phyloP scores from a whole-genome alignment of 73 alveolate genomes.

The Paramecium octaurelia region DNA sequence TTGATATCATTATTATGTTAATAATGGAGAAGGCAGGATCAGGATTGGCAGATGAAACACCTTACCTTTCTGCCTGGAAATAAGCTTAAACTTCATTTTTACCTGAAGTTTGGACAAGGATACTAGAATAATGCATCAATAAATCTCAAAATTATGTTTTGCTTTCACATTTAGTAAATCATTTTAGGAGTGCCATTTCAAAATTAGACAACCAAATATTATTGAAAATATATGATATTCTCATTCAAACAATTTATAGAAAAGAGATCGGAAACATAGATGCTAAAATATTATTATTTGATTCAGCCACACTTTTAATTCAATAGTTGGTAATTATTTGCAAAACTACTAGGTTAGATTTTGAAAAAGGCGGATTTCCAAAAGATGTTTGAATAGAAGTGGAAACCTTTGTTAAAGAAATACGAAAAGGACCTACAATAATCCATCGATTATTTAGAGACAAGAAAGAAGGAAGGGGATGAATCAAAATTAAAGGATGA shows the following conservation, averaged over 20 bases:
- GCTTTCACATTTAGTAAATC: neutral
- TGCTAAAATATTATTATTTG: neutral
- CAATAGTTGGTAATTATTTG: neutral
- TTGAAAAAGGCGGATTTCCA: neutral
- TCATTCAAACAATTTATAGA: neutral
- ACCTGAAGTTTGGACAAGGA: neutral
- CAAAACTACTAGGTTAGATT: neutral
- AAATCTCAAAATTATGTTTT: neutral
- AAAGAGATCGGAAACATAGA: slow-evolving; percentile 11
- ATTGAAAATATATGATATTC: neutral
- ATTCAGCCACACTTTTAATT: neutral
- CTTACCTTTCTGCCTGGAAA: neutral
- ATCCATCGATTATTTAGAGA: neutral
- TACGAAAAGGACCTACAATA: neutral
- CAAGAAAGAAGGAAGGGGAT: neutral
- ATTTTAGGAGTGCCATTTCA: neutral
- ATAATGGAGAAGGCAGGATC: slow-evolving; percentile 43
- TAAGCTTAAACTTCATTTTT: neutral
- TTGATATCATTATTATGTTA: neutral
- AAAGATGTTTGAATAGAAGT: neutral
- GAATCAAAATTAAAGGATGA: neutral
- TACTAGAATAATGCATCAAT: neutral
- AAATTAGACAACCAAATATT: neutral
- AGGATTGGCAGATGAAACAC: slow-evolving; percentile 18
- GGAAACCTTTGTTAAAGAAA: neutral